Evolutionary conservation across 2,329 filamentous ascomycete genomes (phyloP), one percentile per base, ranked within the genome.

Genomic region (Botryotinia narcissicola): DNA sequence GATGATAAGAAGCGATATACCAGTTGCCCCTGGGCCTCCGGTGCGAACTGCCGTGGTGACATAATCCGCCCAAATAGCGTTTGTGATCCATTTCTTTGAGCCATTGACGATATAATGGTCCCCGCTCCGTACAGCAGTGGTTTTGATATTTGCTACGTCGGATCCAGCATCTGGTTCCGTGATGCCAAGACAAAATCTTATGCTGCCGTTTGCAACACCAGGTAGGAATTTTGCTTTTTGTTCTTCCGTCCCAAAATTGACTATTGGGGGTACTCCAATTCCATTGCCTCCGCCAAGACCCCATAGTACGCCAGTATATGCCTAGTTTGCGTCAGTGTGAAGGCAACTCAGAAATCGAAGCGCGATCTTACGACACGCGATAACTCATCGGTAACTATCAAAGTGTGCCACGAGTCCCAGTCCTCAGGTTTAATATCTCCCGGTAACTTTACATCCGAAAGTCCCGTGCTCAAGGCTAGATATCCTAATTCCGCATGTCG

Each of bases 61-160:
- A 79, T 89, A 89, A 67, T 89, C 85, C 20, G 89, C 87, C 84
- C 85, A 89, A 1, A 88, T 85, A 22, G 84, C 87, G 64, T 88
- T 89, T 1, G 90, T 91, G 76, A 92, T 91, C 89, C 89, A 91
- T 79, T 91, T 91, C 83, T 92, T 92, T 69, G 86, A 85, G 0
- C 90, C 90, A 73, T 90, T 91, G n/a, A 92, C 88, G 51, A 90
- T 78, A 77, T 91, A 92, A 67, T 83, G 80, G 48, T 84, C 82
- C 0, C 86, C 87, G 54, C 87, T 83, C 40, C 82, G 83, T 54
- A 81, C 79, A 0, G 90, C 90, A 0, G 87, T 91, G 4, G 90
- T 91, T 70, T 84, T 84, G 62, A 92, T 86, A 75, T 87, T 87
- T 0, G 89, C 89, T 4, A 92, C 89, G 78, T 92, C 90, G 0